Evolutionary conservation across 2,329 filamentous ascomycete species (phyloP).

Genomic region (Epichloe amarillans): DNA sequence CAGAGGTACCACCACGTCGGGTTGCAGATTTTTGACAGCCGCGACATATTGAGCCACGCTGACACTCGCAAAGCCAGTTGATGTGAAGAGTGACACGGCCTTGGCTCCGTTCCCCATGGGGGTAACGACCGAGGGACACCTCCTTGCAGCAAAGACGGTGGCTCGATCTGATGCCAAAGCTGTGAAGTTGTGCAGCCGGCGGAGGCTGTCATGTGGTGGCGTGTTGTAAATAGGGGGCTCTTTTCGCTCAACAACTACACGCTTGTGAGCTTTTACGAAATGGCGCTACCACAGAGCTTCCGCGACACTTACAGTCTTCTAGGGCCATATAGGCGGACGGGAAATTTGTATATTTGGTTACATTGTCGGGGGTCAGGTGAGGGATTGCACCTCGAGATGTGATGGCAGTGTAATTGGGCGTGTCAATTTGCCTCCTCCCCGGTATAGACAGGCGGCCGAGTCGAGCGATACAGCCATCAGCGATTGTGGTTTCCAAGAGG

Average conservation of each 20-base stretch:
- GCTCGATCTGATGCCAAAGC: constrained; percentile 51
- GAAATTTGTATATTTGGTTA: constrained; percentile 51
- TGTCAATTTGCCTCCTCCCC: constrained; percentile 54
- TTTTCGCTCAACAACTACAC: constrained; percentile 40
- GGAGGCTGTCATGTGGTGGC: constrained; percentile 22
- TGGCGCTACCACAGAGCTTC: no score
- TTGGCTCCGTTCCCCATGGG: constrained; percentile 59
- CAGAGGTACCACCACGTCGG: constrained; percentile 69
- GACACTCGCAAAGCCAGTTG: constrained; percentile 68
- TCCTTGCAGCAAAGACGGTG: constrained; percentile 63
- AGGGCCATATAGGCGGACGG: constrained; percentile 66
- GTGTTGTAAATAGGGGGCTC: constrained; percentile 38
- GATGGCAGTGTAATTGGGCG: constrained; percentile 68
- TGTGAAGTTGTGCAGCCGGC: constrained; percentile 63
- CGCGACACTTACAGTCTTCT: constrained; percentile 67
- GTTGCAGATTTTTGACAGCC: constrained; percentile 49
- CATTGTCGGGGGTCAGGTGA: constrained; percentile 78
- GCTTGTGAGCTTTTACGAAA: background rate
- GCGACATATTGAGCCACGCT: constrained; percentile 55
- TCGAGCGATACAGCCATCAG: constrained; percentile 38
- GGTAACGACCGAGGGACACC: constrained; percentile 59
- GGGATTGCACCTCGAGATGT: constrained; percentile 77
- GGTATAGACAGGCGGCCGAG: constrained; percentile 53
- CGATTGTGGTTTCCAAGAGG: constrained; percentile 27
- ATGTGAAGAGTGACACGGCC: constrained; percentile 67